Evolutionary conservation across 345 rosid genomes (phyloP), one percentile per base, ranked within the genome.

Genomic region (Toxicodendron radicans): DNA sequence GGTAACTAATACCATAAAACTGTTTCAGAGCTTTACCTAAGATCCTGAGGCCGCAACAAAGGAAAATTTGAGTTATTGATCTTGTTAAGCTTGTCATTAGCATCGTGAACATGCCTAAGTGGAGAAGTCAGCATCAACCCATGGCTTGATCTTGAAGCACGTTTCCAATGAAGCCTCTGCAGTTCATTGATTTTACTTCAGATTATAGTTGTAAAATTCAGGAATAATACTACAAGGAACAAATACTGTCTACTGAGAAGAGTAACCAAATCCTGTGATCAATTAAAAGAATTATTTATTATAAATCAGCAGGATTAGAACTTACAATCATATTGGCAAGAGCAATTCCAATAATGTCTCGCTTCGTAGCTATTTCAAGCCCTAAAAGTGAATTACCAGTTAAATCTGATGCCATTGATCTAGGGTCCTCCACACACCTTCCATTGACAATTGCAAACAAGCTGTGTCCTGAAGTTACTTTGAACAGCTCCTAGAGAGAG

Each of bases 81-180:
- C 80, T 67, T 78, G 80, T 83, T 78, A 71, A 81, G 81, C 52
- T 78, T 82, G 53, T 75, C 85, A 72, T 72, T 74, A 65, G 81
- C 67, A 66, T 63, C 67, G 63, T 81, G 80, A 78, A 78, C 83
- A 78, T 79, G 87, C 75, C 92, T 85, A 71, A 93, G 92, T 32
- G 98, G 98, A 85, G 98, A 85, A 79, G 91, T 90, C 83, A 93
- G 81, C 95, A 91, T 90, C 81, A 93, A 83, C 71, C 98, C 98
- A 71, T 76, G 93, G 32, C 73, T 85, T 63, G 90, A 84, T 83
- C 91, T 93, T 2, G 98, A 87, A 79, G 98, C 92, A 67, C 88
- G 92, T 73, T 91, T 93, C 98, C 98, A 91, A 58, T 93, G 91
- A 77, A 93, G 95, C 88, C 98, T 90, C 98, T 93, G 83, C 78